Conservation (phyloP, 352 stramenopile species). For the Bremia lactucae region DNA sequence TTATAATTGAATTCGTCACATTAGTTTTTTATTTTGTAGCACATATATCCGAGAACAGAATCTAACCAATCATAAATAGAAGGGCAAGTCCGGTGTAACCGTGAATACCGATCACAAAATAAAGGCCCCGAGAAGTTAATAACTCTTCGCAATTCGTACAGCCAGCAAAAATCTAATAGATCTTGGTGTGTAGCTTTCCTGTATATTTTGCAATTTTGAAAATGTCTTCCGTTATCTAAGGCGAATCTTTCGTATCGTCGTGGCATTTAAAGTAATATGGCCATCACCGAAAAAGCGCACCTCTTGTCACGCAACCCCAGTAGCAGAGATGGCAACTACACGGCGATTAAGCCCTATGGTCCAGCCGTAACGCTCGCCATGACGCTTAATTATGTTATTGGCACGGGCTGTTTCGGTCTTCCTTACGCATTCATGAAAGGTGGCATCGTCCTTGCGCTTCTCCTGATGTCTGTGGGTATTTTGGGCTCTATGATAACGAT, state of each 20-base stretch:
- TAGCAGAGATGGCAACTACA: conserved; percentile 21
- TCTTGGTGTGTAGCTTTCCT: too few relatives aligned
- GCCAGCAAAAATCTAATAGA: too few relatives aligned
- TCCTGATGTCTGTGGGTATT: conserved; percentile 54
- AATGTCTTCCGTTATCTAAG: too few relatives aligned
- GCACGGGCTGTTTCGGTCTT: conserved; percentile 78
- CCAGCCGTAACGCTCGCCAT: conserved; percentile 63
- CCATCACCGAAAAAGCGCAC: conserved; percentile 12
- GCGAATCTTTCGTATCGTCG: neutral
- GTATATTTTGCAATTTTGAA: too few relatives aligned
- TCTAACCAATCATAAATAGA: too few relatives aligned
- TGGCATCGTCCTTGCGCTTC: conserved; percentile 48
- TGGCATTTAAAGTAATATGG: conserved; percentile 7
- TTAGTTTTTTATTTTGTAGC: too few relatives aligned
- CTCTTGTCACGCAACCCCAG: conserved; percentile 21
- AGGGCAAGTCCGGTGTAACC: too few relatives aligned
- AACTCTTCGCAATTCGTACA: too few relatives aligned
- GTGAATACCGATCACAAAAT: too few relatives aligned
- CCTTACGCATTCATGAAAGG: conserved; percentile 68
- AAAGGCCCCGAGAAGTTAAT: too few relatives aligned
- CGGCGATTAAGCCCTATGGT: conserved; percentile 59
- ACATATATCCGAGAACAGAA: too few relatives aligned
- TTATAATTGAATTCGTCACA: too few relatives aligned
- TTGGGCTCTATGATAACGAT: conserved; percentile 64
- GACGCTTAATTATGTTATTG: conserved; percentile 82